Percentiles rank a stretch among this genome's conserved stretches.
phyloP scores from a whole-genome alignment of 305 asterid species.

The Caryopteris hybrid region DNA sequence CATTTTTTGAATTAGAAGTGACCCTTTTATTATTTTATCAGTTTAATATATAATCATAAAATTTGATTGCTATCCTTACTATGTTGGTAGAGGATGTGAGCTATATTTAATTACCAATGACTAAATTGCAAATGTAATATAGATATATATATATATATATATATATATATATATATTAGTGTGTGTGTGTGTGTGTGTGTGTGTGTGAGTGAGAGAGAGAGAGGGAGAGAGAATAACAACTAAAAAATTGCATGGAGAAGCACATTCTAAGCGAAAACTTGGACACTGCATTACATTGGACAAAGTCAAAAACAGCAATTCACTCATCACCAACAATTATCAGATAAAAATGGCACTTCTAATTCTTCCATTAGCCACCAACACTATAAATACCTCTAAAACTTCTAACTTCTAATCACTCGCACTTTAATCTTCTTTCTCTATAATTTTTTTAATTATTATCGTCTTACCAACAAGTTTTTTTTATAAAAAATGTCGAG shows the following conservation, averaged over 20 bases:
- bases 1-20: too few relatives aligned
- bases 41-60: too few relatives aligned
- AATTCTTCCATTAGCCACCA: not conserved
- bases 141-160: too few relatives aligned
- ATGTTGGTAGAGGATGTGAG: too few relatives aligned
- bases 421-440: not conserved
- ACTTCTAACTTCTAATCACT: not conserved
- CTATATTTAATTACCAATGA: too few relatives aligned
- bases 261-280: conserved; percentile 10
- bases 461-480: not conserved
- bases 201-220: too few relatives aligned
- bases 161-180: too few relatives aligned
- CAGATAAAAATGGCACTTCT: not conserved
- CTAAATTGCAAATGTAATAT: too few relatives aligned
- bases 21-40: too few relatives aligned
- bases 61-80: too few relatives aligned
- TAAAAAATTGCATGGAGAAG: conserved; percentile 11
- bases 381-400: conserved; percentile 16
- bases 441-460: not conserved
- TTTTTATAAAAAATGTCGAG: conserved; percentile 38
- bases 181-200: too few relatives aligned
- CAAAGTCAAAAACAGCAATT: conserved; percentile 24
- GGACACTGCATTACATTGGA: not conserved
- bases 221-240: not conserved
- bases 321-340: conserved; percentile 23